phyloP scores from a whole-genome alignment of 495 filamentous ascomycete species.

The Aspergillus bertholletiae region DNA sequence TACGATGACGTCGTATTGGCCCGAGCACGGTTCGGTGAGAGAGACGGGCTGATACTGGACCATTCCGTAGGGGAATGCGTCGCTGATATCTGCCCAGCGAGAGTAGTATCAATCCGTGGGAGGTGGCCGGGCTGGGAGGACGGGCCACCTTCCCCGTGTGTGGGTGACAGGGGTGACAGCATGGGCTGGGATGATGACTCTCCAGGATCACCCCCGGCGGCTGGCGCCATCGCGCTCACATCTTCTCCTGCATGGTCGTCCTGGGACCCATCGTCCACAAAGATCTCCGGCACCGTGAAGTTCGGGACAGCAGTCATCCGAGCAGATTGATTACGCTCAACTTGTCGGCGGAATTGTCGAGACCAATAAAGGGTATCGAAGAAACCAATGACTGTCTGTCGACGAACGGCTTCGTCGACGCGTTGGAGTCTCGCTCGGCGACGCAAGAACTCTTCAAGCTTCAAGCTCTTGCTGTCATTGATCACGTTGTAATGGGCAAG shows the following conservation, averaged over 20 bases:
- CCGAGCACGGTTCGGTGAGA: conserved; percentile 32
- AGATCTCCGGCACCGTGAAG: conserved; percentile 85
- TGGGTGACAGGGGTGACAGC: conserved; percentile 37
- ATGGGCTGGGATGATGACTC: conserved; percentile 18
- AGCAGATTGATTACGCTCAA: conserved; percentile 62
- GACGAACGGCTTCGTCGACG: conserved; percentile 91
- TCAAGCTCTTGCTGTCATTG: conserved; percentile 91
- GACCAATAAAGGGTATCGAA: conserved; percentile 94
- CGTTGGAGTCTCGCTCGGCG: conserved; percentile 86
- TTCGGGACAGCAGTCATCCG: conserved; percentile 76
- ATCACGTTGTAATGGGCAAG: conserved; percentile 99
- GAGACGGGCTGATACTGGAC: conserved; percentile 42
- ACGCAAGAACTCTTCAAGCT: conserved; percentile 90
- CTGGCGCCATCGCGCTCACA: conserved; percentile 8
- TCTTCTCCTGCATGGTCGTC: conserved; percentile 25
- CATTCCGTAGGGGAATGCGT: conserved; percentile 41
- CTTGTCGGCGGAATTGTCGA: conserved; percentile 70
- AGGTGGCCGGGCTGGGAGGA: conserved; percentile 18
- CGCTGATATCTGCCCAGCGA: conserved; percentile 26
- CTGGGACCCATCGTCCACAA: conserved; percentile 68
- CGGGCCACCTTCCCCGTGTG: conserved; percentile 25
- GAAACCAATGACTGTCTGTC: conserved; percentile 87
- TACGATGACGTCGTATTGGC: conserved; percentile 25
- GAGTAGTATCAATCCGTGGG: conserved; percentile 42
- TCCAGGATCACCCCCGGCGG: conserved; percentile 2